Evolutionary conservation across 73 alveolate species (phyloP).

Genomic region (Durusdinium trenchii): DNA sequence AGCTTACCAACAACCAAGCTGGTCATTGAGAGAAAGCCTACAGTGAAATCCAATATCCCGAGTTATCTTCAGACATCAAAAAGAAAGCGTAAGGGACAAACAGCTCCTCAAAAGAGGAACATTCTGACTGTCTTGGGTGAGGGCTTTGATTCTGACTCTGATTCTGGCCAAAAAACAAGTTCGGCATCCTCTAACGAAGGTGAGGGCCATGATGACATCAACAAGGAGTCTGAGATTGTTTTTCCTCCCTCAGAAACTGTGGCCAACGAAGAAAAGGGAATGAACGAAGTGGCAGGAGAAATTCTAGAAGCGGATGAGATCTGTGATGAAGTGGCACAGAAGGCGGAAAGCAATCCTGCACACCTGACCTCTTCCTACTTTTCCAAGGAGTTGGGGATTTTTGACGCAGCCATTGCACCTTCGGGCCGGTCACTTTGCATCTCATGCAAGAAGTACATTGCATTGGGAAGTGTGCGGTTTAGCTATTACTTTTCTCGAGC

Average conservation of each 20-base stretch:
- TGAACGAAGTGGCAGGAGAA: not conserved
- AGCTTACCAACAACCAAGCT: not conserved
- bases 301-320: not conserved
- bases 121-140: too few relatives aligned
- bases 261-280: not conserved
- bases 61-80: too few relatives aligned
- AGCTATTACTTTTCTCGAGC: not conserved
- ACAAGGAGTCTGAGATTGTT: not conserved
- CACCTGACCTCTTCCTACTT: not conserved
- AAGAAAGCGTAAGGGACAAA: not conserved
- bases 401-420: not conserved
- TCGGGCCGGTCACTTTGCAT: not conserved
- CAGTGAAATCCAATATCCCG: too few relatives aligned
- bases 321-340: not conserved
- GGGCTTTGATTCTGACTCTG: not conserved
- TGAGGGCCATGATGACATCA: not conserved
- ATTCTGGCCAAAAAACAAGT: not conserved
- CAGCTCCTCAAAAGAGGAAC: too few relatives aligned
- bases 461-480: not conserved
- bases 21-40: too few relatives aligned
- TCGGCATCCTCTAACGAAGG: not conserved
- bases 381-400: not conserved
- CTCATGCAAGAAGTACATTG: not conserved
- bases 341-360: not conserved
- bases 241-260: not conserved